phyloP scores from a whole-genome alignment of 192 early-diverging fungal species.

The Coemansia sp. region DNA sequence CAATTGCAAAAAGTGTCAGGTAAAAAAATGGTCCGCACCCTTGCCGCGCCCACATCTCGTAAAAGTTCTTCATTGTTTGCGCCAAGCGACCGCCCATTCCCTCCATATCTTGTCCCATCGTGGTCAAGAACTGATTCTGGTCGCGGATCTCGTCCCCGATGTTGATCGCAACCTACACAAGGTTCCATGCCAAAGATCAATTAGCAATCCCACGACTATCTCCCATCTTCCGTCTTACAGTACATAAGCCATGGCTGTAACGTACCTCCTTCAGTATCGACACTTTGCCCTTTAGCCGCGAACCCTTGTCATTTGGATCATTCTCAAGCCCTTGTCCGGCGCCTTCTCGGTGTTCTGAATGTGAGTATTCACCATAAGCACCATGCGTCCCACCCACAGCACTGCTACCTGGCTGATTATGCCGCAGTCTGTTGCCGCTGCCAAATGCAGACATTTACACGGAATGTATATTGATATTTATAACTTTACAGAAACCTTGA shows the following conservation, averaged over 20 bases:
- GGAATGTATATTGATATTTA: no score
- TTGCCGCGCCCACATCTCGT: constrained; percentile 45
- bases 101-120: constrained; percentile 48
- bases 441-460: background rate
- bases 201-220: no score
- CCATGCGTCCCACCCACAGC: constrained; percentile 2
- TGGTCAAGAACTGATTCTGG: constrained; percentile 47
- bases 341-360: constrained; percentile 1
- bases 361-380: constrained; percentile 13
- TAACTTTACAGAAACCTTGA: background rate
- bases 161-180: constrained; percentile 43
- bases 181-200: background rate
- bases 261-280: constrained; percentile 43
- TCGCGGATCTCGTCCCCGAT: constrained; percentile 55
- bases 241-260: background rate
- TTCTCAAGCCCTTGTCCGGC: constrained; percentile 18
- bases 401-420: constrained; percentile 6
- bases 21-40: constrained; percentile 53
- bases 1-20: constrained; percentile 42
- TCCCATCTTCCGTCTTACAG: background rate
- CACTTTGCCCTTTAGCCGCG: constrained; percentile 43
- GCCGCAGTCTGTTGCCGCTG: constrained; percentile 16
- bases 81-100: constrained; percentile 38
- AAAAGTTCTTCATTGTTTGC: constrained; percentile 43
- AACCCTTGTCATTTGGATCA: constrained; percentile 49